phyloP scores from a whole-genome alignment of 495 filamentous ascomycete species.

The Trichoderma orchidacearum region DNA sequence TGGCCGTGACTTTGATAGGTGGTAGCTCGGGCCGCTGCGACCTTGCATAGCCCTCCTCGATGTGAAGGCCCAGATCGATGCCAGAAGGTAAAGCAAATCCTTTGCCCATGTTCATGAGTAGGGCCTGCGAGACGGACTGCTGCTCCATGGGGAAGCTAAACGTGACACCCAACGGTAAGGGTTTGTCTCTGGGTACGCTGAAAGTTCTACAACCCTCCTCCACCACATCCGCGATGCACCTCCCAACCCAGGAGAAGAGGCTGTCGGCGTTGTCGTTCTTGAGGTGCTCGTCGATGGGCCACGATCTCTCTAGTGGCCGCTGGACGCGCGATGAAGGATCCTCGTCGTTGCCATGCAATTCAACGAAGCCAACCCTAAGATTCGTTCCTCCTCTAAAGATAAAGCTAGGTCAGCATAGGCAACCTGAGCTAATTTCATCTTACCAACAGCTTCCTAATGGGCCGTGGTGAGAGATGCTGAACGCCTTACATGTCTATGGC shows the following conservation, averaged over 20 bases:
- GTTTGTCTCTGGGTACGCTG: conserved; percentile 14
- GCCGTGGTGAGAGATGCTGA: neutral
- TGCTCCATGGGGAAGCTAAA: conserved; percentile 83
- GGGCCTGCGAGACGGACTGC: conserved; percentile 58
- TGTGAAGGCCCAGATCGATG: conserved; percentile 55
- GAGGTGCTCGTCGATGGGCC: conserved; percentile 68
- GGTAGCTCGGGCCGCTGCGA: conserved; percentile 38
- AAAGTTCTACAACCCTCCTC: conserved; percentile 23
- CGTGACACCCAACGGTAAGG: conserved; percentile 65
- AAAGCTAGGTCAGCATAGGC: conserved; percentile 1
- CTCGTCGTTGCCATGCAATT: conserved; percentile 39
- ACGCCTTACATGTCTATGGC: conserved; percentile 56
- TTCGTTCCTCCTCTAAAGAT: conserved; percentile 54
- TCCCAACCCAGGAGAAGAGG: conserved; percentile 68
- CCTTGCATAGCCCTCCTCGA: conserved; percentile 53
- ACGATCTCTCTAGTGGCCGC: conserved; percentile 53
- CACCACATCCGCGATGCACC: conserved; percentile 62
- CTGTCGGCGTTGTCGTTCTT: conserved; percentile 65
- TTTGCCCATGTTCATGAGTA: conserved; percentile 79
- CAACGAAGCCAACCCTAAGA: conserved; percentile 64
- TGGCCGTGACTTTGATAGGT: conserved; percentile 55
- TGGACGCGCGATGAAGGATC: conserved; percentile 18
- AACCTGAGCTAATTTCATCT: neutral
- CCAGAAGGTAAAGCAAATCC: conserved; percentile 67
- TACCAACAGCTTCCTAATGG: neutral